phyloP scores from a whole-genome alignment of 1,139 yeast genomes.

The Hansenula sp. region DNA sequence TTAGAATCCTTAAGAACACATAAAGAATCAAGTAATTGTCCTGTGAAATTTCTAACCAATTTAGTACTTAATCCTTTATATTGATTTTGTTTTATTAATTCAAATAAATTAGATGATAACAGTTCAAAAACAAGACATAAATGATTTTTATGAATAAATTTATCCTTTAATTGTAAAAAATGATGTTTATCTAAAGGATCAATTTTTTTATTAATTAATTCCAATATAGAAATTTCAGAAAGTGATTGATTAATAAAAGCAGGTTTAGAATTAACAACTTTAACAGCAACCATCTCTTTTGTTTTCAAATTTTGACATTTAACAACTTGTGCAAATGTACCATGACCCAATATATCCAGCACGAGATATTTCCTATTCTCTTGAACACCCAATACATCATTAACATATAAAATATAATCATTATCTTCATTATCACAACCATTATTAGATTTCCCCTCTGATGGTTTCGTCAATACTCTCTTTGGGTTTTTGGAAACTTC shows the following conservation, averaged over 20 bases:
- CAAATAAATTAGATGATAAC: conserved; percentile 83
- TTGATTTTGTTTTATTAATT: conserved; percentile 86
- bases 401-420: conserved; percentile 90
- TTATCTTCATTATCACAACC: conserved; percentile 87
- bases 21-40: conserved; percentile 77
- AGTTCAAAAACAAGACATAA: conserved; percentile 89
- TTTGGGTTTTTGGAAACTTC: conserved; percentile 85
- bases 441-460: conserved; percentile 74
- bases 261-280: conserved; percentile 88
- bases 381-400: conserved; percentile 86
- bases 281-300: conserved; percentile 89
- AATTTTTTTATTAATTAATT: conserved; percentile 69
- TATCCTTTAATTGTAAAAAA: conserved; percentile 75
- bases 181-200: conserved; percentile 68
- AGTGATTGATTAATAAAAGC: conserved; percentile 90
- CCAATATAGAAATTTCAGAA: conserved; percentile 85
- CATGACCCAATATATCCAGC: conserved; percentile 87
- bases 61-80: conserved; percentile 86
- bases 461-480: conserved; percentile 88
- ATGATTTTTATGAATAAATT: conserved; percentile 90
- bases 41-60: conserved; percentile 71
- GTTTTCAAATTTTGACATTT: conserved; percentile 90
- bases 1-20: conserved; percentile 77
- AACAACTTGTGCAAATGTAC: conserved; percentile 98
- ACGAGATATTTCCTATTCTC: conserved; percentile 87